Evolutionary conservation across 305 asterid genomes (phyloP), one percentile per base, ranked within the genome.

Genomic region (Fraxinus dipetala): DNA sequence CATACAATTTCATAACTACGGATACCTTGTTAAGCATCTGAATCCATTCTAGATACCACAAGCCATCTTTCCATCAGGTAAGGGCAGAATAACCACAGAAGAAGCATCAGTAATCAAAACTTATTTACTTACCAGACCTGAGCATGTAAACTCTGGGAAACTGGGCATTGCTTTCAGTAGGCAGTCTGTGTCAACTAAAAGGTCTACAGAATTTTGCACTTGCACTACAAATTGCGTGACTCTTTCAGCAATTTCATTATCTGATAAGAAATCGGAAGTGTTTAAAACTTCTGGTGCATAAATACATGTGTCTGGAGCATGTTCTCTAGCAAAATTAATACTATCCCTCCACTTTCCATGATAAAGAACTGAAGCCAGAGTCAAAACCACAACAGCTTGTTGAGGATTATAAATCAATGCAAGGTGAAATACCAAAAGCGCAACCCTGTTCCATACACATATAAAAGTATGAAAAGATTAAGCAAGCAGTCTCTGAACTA

Each of bases 331-430:
- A 89, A 89, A 89, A 65, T 78, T 75, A 74, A 92, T 87, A 83
- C 98, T 91, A 81, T 89, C 86, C 69, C 79, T 83, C 98, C 96
- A 91, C 7, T 88, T 84, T 84, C 93, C 92, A 83, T 87, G 91
- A 86, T 86, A 85, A 79, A 96, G 94, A 80, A 94, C 90, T 67
- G 97, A 93, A 80, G 97, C 98, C 83, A 93, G 89, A 83, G 98
- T 89, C 90, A 91, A 87, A 85, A 91, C 89, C 82, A 94, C 92
- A 30, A 88, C 82, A 79, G 90, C 85, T 72, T 85, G 87, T 84
- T 91, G 93, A 76, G 99, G 98, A 76, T 90, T 88, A 77, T 81
- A 80, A 78, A 84, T 84, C 80, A 93, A 85, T 79, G 95, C 92
- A 75, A 85, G 80, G 83, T 96, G 98, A 82, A 94, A 91, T 5